Evolutionary conservation across 176 grass and related monocot species (phyloP).

Genomic region (Lolium rigidum): DNA sequence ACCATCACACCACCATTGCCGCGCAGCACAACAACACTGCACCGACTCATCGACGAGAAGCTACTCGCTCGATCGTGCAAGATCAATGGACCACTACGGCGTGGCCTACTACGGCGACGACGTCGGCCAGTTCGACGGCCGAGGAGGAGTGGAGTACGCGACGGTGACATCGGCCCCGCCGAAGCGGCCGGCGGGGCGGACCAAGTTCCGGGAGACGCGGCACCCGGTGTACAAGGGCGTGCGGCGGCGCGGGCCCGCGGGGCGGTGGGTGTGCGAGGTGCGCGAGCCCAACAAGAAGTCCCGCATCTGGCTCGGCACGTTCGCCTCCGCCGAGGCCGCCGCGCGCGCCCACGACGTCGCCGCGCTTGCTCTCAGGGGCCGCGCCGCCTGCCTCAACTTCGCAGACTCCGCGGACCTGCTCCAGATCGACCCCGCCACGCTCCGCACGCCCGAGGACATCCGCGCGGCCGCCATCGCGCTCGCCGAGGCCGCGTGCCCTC

Average conservation of each 20-base stretch:
- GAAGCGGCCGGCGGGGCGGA: constrained; percentile 61
- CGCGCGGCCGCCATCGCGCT: constrained; percentile 72
- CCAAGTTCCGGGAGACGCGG: constrained; percentile 76
- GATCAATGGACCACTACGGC: background rate
- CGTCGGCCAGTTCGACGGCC: background rate
- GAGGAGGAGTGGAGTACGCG: constrained; percentile 27
- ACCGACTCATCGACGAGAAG: too few relatives aligned
- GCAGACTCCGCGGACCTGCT: constrained; percentile 58
- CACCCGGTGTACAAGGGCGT: constrained; percentile 74
- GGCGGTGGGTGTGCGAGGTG: constrained; percentile 87
- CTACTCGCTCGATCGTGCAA: background rate
- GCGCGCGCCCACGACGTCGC: constrained; percentile 84
- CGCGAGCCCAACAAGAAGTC: constrained; percentile 93
- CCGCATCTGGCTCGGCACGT: constrained; percentile 96
- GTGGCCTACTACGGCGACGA: background rate
- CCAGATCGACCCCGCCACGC: too few relatives aligned
- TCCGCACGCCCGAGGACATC: constrained; percentile 37
- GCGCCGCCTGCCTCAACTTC: constrained; percentile 89
- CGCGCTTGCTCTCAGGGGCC: constrained; percentile 70
- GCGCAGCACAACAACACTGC: background rate
- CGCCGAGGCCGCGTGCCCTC: constrained; percentile 53
- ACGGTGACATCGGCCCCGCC: constrained; percentile 69
- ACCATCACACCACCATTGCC: background rate
- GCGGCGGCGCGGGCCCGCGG: constrained; percentile 56
- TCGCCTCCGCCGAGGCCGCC: constrained; percentile 67